These are phyloP conservation scores for Mediolabrus comicus DNA, from an alignment of 108 stramenopile genomes.

Conservation along the genomic window DNA sequence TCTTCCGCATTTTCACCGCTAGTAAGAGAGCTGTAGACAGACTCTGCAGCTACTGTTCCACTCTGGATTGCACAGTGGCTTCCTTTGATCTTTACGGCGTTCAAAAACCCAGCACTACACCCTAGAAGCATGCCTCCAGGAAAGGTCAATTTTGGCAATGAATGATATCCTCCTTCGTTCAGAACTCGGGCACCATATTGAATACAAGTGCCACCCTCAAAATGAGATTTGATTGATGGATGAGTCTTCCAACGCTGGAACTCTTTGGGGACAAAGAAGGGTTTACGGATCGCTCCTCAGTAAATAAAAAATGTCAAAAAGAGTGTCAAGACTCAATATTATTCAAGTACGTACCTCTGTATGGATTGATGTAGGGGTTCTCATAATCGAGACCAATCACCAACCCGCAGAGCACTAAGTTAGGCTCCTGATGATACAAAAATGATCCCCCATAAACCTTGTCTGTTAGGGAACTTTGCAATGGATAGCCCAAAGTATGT, in stretches of 20 bases:
- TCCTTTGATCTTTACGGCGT: constrained; percentile 99
- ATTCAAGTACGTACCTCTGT: too few relatives aligned
- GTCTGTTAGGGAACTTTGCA: constrained; percentile 71
- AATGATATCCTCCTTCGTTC: constrained; percentile 97
- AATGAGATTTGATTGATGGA: constrained; percentile 80
- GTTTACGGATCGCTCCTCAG: too few relatives aligned
- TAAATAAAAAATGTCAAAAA: too few relatives aligned
- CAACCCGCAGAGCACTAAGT: constrained; percentile 91
- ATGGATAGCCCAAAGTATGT: constrained; percentile 97
- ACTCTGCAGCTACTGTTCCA: constrained; percentile 94
- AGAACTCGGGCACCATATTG: constrained; percentile 96
- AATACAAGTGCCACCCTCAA: constrained; percentile 95
- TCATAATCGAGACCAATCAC: constrained; percentile 98
- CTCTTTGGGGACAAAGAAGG: too few relatives aligned
- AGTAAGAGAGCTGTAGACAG: constrained; percentile 76
- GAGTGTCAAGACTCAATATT: too few relatives aligned
- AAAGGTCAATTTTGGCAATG: constrained; percentile 95
- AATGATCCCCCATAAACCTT: constrained; percentile 95
- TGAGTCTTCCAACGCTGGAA: constrained; percentile 98
- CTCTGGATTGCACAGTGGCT: constrained; percentile 98
- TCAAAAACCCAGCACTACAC: constrained; percentile 97
- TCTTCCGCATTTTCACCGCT: constrained; percentile 61
- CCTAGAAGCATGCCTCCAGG: constrained; percentile 93
- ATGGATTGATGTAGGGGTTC: constrained; percentile 98
- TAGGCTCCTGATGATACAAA: constrained; percentile 95